Evolutionary conservation across 2,329 filamentous ascomycete genomes (phyloP), one percentile per base, ranked within the genome.

Genomic region (Exophiala aquamarina): DNA sequence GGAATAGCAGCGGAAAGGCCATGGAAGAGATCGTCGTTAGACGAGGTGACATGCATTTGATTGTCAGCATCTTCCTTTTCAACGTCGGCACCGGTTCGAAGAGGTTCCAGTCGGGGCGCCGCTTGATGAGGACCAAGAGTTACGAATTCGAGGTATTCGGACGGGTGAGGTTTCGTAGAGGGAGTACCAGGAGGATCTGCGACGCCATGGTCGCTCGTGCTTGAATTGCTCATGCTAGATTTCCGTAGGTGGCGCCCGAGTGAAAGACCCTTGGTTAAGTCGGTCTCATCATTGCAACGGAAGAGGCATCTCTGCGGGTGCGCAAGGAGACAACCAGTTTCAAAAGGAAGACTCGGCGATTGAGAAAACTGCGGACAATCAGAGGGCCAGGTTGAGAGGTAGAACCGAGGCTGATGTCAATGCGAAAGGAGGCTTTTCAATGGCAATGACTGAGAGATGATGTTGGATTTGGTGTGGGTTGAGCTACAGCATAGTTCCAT

Each of bases 11-110:
- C 41, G 9, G 48, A 52, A 4, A 58, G 41, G 7, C 57, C 52
- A 33, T 44, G 35, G 31, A 54, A 58, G 15, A 59, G 44, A 26
- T 57, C 53, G 47, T 59, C 55, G 33, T 56, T 56, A 21, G 55
- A 56, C 19, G 15, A 41, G n/a, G 55, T 54, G 15, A 38, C 10
- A 20, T 46, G 39, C 37, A 54, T 40, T 18, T 20, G 47, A 18
- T 29, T 43, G 23, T 39, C 31, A 14, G 14, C 5, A 5, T 32
- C 20, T 32, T 42, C 23, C 42, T 46, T 42, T 6, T 35, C 15
- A 14, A 26, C n/a, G 3, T 20, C 32, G 17, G 44, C 18, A 19
- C 37, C 40, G 18, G 37, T 35, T 37, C 40, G 50, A 18, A 56
- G 18, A 43, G 49, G 50, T 40, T 53, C 36, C 10, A 56, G 33